Base-by-base conservation (phyloP, 257 asterid species). In the Nemophila menziesii region DNA sequence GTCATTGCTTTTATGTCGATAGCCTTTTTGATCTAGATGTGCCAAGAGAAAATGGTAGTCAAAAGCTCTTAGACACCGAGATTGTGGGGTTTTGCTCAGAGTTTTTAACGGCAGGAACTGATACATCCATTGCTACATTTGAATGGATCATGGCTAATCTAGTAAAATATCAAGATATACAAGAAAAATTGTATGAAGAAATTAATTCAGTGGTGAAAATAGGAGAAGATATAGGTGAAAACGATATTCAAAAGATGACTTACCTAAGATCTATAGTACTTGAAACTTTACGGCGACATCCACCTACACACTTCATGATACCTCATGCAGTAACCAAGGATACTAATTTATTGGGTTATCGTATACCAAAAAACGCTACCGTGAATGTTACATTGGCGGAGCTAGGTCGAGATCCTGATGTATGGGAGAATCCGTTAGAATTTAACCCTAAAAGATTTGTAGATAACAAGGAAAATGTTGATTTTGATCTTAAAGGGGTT, bases 121-220 rank as follows among this genome's bases (percentile, higher is more conserved):
- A 63, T 36, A 52, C 57, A 1, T 52, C 65, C 0, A 10, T 64
- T 44, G 21, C 57, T 4, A 54, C 54, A 1, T 46, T 64, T 46
- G 49, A 52, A 20, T 57, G 65, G 65, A 57, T 64, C 8, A 64
- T 57, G 70, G 65, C 57, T 16, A 64, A 64, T 33, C 34, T 62
- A 54, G 64, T 62, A 1, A 62, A 62, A 48, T 5, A 56, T 24
- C 60, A 63, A 46, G 17, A 15, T 16, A 44, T 62, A 44, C 64
- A 55, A 22, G 44, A 46, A 14, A 62, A 49, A 36, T 50, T 55
- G 4, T 55, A 36, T 24, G 45, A 49, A 21, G 69, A 62, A 33
- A 56, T 39, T 16, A 22, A 10, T 37, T 41, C 39, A 44, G 55
- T 56, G 22, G 52, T 43, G 11, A 51, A 46, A 17, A 27, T 5